Conservation (phyloP, 2,329 filamentous ascomycete species). For the Coniella vitis region DNA sequence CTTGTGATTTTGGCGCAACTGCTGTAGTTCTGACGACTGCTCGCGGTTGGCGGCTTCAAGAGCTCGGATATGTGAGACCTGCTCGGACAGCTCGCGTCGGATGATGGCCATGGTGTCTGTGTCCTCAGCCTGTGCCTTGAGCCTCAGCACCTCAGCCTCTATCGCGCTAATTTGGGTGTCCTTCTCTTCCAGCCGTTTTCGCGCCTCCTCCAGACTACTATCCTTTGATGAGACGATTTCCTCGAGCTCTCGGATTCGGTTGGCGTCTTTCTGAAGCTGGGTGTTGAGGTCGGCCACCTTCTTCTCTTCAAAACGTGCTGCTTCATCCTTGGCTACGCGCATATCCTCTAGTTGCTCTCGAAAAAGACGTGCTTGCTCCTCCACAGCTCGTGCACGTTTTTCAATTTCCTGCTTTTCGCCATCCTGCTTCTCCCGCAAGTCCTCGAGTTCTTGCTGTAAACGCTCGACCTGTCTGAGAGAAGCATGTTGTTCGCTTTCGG, state of each 20-base stretch:
- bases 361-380: constrained; percentile 66
- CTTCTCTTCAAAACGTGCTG: constrained; percentile 54
- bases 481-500: constrained; percentile 48
- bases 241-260: constrained; percentile 50
- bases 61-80: constrained; percentile 82
- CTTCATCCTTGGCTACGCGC: constrained; percentile 57
- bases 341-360: constrained; percentile 79
- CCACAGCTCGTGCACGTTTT: constrained; percentile 59
- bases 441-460: constrained; percentile 44
- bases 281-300: constrained; percentile 48
- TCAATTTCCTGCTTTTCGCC: constrained; percentile 60
- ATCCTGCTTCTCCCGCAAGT: constrained; percentile 42
- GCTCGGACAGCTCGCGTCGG: constrained; percentile 81
- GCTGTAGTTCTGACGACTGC: constrained; percentile 71
- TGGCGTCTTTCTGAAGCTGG: constrained; percentile 39
- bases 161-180: constrained; percentile 67
- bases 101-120: constrained; percentile 79
- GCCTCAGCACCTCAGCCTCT: constrained; percentile 73
- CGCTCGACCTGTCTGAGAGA: constrained; percentile 43
- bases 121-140: constrained; percentile 84
- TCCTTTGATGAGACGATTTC: constrained; percentile 52
- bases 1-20: constrained; percentile 73
- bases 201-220: constrained; percentile 49
- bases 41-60: constrained; percentile 77
- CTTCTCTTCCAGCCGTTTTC: constrained; percentile 60